phyloP scores from a whole-genome alignment of 805 yeast species.

The Candida silvatica region DNA sequence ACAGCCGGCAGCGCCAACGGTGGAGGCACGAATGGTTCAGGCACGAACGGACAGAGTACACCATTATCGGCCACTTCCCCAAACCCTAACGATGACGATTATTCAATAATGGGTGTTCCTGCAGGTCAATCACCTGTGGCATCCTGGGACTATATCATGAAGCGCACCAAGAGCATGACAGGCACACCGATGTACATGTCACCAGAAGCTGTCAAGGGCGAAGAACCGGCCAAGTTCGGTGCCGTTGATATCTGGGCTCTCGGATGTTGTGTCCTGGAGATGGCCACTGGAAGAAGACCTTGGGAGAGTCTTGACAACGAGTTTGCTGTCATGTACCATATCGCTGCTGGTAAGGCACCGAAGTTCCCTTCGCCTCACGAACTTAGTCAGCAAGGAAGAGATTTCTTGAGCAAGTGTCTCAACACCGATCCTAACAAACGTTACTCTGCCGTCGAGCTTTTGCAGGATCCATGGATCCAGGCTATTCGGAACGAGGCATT shows the following conservation, averaged over 20 bases:
- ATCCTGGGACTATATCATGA: conserved; percentile 11
- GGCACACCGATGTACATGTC: conserved; percentile 99
- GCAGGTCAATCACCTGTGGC: conserved; percentile 6
- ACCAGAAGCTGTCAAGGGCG: conserved; percentile 89
- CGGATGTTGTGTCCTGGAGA: conserved; percentile 92
- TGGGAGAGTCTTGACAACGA: conserved; percentile 96
- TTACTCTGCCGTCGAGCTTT: conserved; percentile 74
- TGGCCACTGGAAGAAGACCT: conserved; percentile 94
- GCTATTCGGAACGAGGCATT: conserved; percentile 65
- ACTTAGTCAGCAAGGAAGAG: conserved; percentile 62
- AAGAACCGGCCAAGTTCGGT: conserved; percentile 49
- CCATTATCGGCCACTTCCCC: too few relatives aligned
- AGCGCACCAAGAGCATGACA: conserved; percentile 38
- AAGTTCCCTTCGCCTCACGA: conserved; percentile 75
- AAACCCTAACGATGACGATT: background rate
- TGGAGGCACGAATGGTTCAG: background rate
- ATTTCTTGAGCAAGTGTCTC: conserved; percentile 66
- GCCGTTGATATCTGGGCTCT: conserved; percentile 90
- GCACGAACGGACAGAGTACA: too few relatives aligned
- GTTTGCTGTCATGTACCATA: conserved; percentile 98
- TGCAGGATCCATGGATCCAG: conserved; percentile 85
- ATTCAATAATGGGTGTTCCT: too few relatives aligned
- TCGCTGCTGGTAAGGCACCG: conserved; percentile 92
- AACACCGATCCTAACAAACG: conserved; percentile 77
- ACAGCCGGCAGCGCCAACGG: background rate